phyloP scores from a whole-genome alignment of 331 rosid species.

The Erythrophleum ivorense region DNA sequence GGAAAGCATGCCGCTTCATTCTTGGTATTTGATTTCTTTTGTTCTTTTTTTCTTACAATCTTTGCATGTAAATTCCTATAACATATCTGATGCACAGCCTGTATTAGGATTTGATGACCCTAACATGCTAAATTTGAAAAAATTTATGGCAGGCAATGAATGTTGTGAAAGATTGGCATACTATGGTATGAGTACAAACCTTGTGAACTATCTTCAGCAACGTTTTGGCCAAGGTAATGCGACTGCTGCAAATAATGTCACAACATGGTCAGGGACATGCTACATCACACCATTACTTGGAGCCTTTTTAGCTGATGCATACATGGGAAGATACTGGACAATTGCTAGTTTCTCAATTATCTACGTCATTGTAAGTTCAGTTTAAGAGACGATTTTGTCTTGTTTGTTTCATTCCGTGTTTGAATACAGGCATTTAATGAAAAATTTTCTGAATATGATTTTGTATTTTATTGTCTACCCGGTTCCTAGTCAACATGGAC shows the following conservation, averaged over 20 bases:
- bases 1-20: slow-evolving; percentile 79
- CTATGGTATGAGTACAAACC: slow-evolving; percentile 82
- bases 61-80: not conserved
- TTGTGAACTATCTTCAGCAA: slow-evolving; percentile 73
- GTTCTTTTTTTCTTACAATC: not conserved
- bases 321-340: slow-evolving; percentile 94
- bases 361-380: slow-evolving; percentile 67
- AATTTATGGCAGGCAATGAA: slow-evolving; percentile 61
- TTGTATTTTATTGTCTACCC: not conserved
- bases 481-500: not conserved
- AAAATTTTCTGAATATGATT: not conserved
- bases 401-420: not conserved
- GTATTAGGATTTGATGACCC: not conserved
- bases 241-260: slow-evolving; percentile 69
- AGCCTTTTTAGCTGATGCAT: slow-evolving; percentile 90
- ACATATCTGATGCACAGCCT: not conserved
- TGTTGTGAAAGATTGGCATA: slow-evolving; percentile 88
- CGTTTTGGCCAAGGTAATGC: slow-evolving; percentile 68
- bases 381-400: not conserved
- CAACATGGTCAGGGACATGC: slow-evolving; percentile 87
- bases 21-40: slow-evolving; percentile 58
- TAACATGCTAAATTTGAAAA: slow-evolving; percentile 31
- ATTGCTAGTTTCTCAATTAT: slow-evolving; percentile 70
- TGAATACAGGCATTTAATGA: not conserved
- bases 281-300: slow-evolving; percentile 85